Conservation (phyloP, 2,329 filamentous ascomycete genomes). For the Penicillium palitans region DNA sequence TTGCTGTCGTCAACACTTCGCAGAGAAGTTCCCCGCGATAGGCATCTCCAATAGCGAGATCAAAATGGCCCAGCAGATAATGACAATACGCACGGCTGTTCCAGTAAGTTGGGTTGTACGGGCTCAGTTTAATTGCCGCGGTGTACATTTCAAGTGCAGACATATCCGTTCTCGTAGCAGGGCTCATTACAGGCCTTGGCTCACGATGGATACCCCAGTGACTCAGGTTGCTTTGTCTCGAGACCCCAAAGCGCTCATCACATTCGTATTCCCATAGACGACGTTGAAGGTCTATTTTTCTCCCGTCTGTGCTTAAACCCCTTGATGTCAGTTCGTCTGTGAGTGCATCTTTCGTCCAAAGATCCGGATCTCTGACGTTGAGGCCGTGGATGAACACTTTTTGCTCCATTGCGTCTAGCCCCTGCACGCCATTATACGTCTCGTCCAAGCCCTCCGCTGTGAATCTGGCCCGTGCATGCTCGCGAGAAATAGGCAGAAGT, state of each 20-base stretch:
- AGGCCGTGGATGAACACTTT: slow-evolving; percentile 4
- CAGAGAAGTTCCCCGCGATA: slow-evolving; percentile 38
- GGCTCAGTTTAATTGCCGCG: slow-evolving; percentile 35
- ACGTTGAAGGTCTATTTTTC: slow-evolving; percentile 18
- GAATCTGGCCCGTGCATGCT: slow-evolving; percentile 15
- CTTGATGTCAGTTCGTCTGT: slow-evolving; percentile 18
- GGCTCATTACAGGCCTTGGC: slow-evolving; percentile 16
- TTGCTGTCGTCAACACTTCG: slow-evolving; percentile 29
- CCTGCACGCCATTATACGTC: slow-evolving; percentile 5
- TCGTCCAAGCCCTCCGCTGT: slow-evolving; percentile 10
- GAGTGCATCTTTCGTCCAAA: slow-evolving; percentile 6
- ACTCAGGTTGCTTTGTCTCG: slow-evolving; percentile 29
- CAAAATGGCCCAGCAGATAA: slow-evolving; percentile 35
- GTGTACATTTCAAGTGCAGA: slow-evolving; percentile 39
- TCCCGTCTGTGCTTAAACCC: slow-evolving; percentile 12
- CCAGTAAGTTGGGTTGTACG: slow-evolving; percentile 43
- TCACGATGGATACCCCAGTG: slow-evolving; percentile 30
- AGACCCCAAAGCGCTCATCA: slow-evolving; percentile 16
- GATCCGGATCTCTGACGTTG: not conserved
- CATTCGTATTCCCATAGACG: slow-evolving; percentile 27
- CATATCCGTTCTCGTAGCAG: slow-evolving; percentile 13
- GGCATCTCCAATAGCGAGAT: slow-evolving; percentile 41
- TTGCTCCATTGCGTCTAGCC: not conserved
- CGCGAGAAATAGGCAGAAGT: slow-evolving; percentile 18
- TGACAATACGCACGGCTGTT: slow-evolving; percentile 37